Conservation (phyloP, 2,329 filamentous ascomycete genomes). For the Claviceps maximensis region DNA sequence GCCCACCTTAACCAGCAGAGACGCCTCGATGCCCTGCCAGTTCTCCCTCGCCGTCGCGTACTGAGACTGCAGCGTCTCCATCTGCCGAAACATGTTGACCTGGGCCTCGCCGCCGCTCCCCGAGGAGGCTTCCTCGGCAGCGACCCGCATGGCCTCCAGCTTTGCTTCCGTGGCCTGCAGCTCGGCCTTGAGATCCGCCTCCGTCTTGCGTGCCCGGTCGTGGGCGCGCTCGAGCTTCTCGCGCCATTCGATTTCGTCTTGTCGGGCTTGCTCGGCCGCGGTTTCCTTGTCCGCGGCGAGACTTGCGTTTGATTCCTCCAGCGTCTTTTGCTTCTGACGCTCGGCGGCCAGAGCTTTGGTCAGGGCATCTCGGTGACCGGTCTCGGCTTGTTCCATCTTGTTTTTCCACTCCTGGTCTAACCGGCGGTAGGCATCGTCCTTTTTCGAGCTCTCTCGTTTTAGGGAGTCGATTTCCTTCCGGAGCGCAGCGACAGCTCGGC, state of each 20-base stretch:
- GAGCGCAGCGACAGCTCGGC: conserved; percentile 40
- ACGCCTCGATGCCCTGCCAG: conserved; percentile 92
- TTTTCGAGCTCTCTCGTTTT: conserved; percentile 41
- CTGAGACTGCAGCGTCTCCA: conserved; percentile 91
- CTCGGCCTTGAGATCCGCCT: conserved; percentile 73
- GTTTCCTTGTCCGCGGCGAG: conserved; percentile 70
- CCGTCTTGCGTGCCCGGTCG: conserved; percentile 53
- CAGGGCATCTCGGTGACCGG: conserved; percentile 52
- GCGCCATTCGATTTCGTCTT: conserved; percentile 56
- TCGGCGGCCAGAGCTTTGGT: conserved; percentile 54
- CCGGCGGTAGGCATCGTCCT: conserved; percentile 51
- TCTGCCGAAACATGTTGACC: conserved; percentile 79
- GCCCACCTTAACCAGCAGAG: conserved; percentile 61
- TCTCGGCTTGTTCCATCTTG: conserved; percentile 49
- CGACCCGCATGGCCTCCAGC: conserved; percentile 71
- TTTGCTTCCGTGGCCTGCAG: conserved; percentile 69
- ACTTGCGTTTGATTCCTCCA: conserved; percentile 46
- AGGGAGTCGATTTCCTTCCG: conserved; percentile 23
- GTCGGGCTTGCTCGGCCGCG: conserved; percentile 53
- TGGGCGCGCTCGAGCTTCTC: conserved; percentile 61
- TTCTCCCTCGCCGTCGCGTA: conserved; percentile 91
- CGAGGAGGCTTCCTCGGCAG: conserved; percentile 81
- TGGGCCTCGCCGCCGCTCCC: conserved; percentile 71
- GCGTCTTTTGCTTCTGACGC: conserved; percentile 41
- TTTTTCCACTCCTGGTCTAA: conserved; percentile 57